Evolutionary conservation across 306 rosid species (phyloP), one percentile per base, ranked within the genome.

Genomic region (Rubus idaeus): DNA sequence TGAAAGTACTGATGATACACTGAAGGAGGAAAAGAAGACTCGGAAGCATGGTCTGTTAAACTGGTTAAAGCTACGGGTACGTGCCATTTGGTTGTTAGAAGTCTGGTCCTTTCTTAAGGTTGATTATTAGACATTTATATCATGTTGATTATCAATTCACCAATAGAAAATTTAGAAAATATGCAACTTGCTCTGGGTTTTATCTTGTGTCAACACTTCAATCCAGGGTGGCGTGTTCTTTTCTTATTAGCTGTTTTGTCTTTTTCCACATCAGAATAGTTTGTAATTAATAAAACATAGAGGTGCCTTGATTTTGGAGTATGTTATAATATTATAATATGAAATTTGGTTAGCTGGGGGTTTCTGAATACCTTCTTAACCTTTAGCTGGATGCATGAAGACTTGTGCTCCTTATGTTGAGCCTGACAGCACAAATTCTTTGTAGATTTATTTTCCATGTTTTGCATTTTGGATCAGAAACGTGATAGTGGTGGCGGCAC

Each of bases 31-130:
- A 87, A 95, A 92, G 88, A 95, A 92, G 85, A 75, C 86, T 56
- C 85, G 90, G 92, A 95, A 90, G 85, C 96, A 95, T 78, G 98
- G 98, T 75, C 87, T 95, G 37, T 84, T 95, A 73, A 92, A 92
- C 85, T 95, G 98, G 98, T 83, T 95, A 84, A 95, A 95, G 86
- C 70, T 61, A 79, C 96, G 97, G 87, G 98, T 95, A 89, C 68
- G 94, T 86, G 70, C 50, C 70, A 45, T 52, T 37, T 75, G 73
- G 73, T 58, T 73, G 47, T 17, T 58, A 45, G 42, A 57, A 60
- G 3, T 74, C 58, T 45, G 35, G 26, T 75, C 63, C 46, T 52
- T 45, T 47, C 63, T 50, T 6, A 16, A 26, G 26, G 13, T 35
- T 61, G 13, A 16, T 74, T 45, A 39, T 62, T 26, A 11, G 5